Conservation (phyloP, 495 filamentous ascomycete genomes). For the Xylaria longipes region DNA sequence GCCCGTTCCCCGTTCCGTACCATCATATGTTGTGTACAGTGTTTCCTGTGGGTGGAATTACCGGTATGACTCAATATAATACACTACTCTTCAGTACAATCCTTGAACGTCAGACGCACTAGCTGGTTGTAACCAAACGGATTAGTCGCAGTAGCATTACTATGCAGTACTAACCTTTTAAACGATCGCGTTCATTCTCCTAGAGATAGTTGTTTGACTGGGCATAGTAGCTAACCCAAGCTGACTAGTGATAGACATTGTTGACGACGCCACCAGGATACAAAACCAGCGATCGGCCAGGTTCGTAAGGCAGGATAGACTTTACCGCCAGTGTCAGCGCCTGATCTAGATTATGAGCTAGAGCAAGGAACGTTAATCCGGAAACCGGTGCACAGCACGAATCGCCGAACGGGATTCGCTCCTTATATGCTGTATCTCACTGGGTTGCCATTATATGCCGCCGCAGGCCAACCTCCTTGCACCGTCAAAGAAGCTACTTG, state of each 20-base stretch:
- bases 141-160: not conserved
- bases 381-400: not conserved
- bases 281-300: not conserved
- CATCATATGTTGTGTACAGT: slow-evolving; percentile 2
- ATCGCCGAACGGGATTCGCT: not conserved
- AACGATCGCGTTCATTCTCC: not conserved
- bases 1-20: not conserved
- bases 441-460: not conserved
- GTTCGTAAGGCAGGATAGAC: not conserved
- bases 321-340: not conserved
- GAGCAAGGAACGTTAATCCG: not conserved
- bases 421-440: not conserved
- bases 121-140: not conserved
- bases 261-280: slow-evolving; percentile 6
- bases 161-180: not conserved
- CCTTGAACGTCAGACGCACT: slow-evolving; percentile 4
- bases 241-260: not conserved
- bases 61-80: slow-evolving; percentile 6
- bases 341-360: not conserved
- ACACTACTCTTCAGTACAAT: not conserved
- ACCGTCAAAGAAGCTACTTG: not conserved
- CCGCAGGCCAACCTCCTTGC: not conserved
- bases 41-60: not conserved
- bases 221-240: not conserved
- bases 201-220: not conserved